These are phyloP conservation scores for Penicillium chermesinum DNA, from an alignment of 495 filamentous ascomycete species.

Conservation along the genomic window DNA sequence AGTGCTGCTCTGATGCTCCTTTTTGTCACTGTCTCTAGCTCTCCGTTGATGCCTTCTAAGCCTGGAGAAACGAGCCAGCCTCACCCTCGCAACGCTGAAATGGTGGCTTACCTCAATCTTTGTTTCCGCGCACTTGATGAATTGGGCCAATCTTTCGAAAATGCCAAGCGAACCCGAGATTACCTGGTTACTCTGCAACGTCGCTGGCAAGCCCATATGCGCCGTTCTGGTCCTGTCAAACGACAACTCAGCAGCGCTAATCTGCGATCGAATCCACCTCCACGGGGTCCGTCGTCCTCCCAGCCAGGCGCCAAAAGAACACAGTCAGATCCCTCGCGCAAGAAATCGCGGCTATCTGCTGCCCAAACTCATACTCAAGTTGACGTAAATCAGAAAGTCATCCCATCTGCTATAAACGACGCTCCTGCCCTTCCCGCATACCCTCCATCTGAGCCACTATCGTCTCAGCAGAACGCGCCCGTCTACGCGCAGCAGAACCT, in stretches of 20 bases:
- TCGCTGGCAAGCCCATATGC: slow-evolving; percentile 45
- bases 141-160: slow-evolving; percentile 44
- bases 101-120: slow-evolving; percentile 43
- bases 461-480: slow-evolving; percentile 5
- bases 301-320: background rate
- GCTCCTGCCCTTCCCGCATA: background rate
- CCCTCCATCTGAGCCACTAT: background rate
- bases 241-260: slow-evolving; percentile 30
- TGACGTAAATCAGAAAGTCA: background rate
- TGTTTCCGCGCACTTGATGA: slow-evolving; percentile 46
- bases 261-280: slow-evolving; percentile 3
- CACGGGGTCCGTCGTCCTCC: background rate
- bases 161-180: slow-evolving; percentile 42
- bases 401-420: background rate
- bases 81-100: slow-evolving; percentile 31
- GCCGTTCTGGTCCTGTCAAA: slow-evolving; percentile 34
- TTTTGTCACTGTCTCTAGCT: slow-evolving; percentile 41
- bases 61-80: slow-evolving; percentile 17
- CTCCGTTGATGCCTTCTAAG: slow-evolving; percentile 20
- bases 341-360: slow-evolving; percentile 26
- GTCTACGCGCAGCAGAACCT: slow-evolving; percentile 3
- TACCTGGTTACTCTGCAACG: slow-evolving; percentile 42
- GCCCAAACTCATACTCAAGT: background rate
- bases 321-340: slow-evolving; percentile 18
- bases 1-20: slow-evolving; percentile 46